Evolutionary conservation across 2,329 filamentous ascomycete species (phyloP).

Genomic region (Fusarium piperis): DNA sequence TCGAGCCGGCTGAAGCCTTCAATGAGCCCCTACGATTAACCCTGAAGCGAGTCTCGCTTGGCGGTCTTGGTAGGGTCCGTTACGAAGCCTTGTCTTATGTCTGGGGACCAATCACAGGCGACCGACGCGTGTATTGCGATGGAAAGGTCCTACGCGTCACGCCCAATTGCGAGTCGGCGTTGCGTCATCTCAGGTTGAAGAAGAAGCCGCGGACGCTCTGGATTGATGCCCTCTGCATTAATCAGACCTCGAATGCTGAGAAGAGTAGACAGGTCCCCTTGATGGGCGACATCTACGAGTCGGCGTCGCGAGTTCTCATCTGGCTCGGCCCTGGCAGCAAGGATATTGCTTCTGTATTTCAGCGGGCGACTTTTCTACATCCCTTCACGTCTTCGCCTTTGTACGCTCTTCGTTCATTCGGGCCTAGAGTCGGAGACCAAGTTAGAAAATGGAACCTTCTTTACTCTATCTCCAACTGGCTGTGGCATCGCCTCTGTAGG

Average conservation of each 20-base stretch:
- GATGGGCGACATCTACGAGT: conserved; percentile 37
- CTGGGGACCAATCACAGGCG: conserved; percentile 26
- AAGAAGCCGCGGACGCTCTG: conserved; percentile 24
- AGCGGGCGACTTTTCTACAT: conserved; percentile 48
- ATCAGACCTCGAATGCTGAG: conserved; percentile 32
- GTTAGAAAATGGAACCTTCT: conserved; percentile 27
- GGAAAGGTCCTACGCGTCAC: conserved; percentile 22
- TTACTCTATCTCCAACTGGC: conserved; percentile 18
- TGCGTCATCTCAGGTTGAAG: conserved; percentile 20
- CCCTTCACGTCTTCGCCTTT: conserved; percentile 24
- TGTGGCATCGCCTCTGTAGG: conserved; percentile 21
- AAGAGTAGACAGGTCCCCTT: conserved; percentile 34
- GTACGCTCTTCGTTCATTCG: conserved; percentile 17
- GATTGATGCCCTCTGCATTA: conserved; percentile 41
- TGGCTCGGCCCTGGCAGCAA: conserved; percentile 34
- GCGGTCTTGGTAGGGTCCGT: background rate
- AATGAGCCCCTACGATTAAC: conserved; percentile 5
- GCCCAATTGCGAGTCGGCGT: conserved; percentile 26
- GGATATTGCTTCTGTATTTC: conserved; percentile 16
- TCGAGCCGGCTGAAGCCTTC: conserved; percentile 18
- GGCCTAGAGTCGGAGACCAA: conserved; percentile 20
- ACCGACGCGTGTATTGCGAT: conserved; percentile 18
- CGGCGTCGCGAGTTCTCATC: conserved; percentile 35
- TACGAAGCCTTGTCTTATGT: conserved; percentile 37
- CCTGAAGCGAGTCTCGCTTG: conserved; percentile 18